These are phyloP conservation scores for Globisporangium echinulatum DNA, from an alignment of 352 stramenopile genomes.

Conservation along the genomic window DNA sequence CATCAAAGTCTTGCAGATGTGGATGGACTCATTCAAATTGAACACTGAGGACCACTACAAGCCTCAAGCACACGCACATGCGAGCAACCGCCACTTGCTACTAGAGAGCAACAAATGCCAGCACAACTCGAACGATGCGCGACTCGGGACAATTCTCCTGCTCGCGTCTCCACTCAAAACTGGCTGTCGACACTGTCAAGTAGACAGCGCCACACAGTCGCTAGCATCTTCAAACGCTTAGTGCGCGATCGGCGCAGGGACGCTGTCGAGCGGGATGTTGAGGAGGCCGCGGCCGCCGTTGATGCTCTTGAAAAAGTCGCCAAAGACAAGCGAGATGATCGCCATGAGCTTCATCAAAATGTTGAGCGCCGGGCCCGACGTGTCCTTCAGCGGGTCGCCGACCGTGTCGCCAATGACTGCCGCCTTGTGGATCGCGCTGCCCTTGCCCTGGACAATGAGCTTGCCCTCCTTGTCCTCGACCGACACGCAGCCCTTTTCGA, in stretches of 20 bases:
- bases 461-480: slow-evolving; percentile 90
- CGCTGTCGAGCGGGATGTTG: slow-evolving; percentile 49
- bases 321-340: slow-evolving; percentile 98
- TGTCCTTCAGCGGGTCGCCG: slow-evolving; percentile 99
- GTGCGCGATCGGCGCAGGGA: slow-evolving; percentile 1
- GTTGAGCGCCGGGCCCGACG: slow-evolving; percentile 98
- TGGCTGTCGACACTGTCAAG: background rate
- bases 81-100: background rate
- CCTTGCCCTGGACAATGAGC: slow-evolving; percentile 91
- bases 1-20: background rate
- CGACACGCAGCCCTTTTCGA: slow-evolving; percentile 94
- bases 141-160: background rate
- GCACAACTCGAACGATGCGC: background rate
- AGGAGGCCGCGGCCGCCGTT: slow-evolving; percentile 94
- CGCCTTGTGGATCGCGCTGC: slow-evolving; percentile 97
- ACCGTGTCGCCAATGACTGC: slow-evolving; percentile 98
- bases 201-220: background rate
- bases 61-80: background rate
- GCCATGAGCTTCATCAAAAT: slow-evolving; percentile 99
- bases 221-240: background rate
- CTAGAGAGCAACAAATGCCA: background rate
- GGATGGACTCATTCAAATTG: slow-evolving; percentile 3
- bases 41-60: slow-evolving; percentile 1
- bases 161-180: slow-evolving; percentile 5
- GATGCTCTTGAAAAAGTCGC: slow-evolving; percentile 98